These are phyloP conservation scores for Fomitiporia mediterranea DNA, from an alignment of 1,284 basidiomycete genomes.

Conservation along the genomic window DNA sequence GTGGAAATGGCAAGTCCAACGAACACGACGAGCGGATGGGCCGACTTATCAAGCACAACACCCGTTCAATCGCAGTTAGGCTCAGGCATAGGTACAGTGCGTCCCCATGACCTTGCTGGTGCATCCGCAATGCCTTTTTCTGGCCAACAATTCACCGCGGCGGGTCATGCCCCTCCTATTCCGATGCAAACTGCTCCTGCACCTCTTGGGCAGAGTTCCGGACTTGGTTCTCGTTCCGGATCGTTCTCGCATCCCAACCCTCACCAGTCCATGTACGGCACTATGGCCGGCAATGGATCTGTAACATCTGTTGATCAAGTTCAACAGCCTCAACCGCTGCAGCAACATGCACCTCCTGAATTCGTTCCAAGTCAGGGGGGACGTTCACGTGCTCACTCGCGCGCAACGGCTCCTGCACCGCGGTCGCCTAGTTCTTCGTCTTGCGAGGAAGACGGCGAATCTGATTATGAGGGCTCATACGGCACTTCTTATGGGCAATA, in stretches of 20 bases:
- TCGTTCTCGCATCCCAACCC: constrained; percentile 16
- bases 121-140: constrained; percentile 1
- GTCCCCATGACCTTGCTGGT: constrained; percentile 11
- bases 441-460: constrained; percentile 40
- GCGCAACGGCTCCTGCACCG: constrained; percentile 22
- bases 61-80: not conserved
- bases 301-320: constrained; percentile 1
- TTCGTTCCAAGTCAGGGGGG: constrained; percentile 16
- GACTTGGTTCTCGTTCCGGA: constrained; percentile 14
- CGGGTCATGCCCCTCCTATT: constrained; percentile 5
- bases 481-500: constrained; percentile 26
- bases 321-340: no score
- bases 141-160: not conserved
- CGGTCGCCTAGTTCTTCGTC: constrained; percentile 28
- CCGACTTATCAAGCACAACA: constrained; percentile 4
- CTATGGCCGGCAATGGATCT: constrained; percentile 4
- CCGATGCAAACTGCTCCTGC: not conserved
- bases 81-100: constrained; percentile 15
- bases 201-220: not conserved
- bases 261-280: not conserved
- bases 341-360: constrained; percentile 10
- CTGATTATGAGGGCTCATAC: constrained; percentile 30
- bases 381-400: constrained; percentile 34
- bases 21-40: not conserved
- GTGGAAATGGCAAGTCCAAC: not conserved